These are phyloP conservation scores for Chlamydomonas applanata DNA, from an alignment of 139 green algal species.

Conservation along the genomic window DNA sequence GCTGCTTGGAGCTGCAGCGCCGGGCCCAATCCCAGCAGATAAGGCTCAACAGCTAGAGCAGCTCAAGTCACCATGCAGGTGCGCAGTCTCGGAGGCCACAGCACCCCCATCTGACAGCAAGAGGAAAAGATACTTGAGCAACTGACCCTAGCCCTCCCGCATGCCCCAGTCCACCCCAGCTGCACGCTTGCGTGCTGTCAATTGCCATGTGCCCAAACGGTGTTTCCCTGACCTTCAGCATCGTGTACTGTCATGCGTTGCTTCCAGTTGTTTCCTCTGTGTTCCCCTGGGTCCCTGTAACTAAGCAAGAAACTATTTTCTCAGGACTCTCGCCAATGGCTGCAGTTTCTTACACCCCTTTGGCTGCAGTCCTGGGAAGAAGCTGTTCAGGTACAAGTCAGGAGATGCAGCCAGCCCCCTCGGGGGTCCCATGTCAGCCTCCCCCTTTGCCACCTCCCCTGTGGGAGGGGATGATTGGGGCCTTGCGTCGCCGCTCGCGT, in stretches of 20 bases:
- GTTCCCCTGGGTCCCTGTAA: background rate
- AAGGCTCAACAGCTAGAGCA: conserved; percentile 55
- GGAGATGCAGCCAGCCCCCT: conserved; percentile 64
- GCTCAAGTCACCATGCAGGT: conserved; percentile 31
- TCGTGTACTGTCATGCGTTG: too few relatives aligned
- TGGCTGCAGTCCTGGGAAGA: conserved; percentile 19
- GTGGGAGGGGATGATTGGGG: conserved; percentile 8
- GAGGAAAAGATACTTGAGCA: too few relatives aligned
- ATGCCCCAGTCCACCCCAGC: too few relatives aligned
- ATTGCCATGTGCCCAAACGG: too few relatives aligned
- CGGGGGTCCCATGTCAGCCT: conserved; percentile 51
- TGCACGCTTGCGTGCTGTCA: too few relatives aligned
- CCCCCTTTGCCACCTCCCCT: conserved; percentile 69
- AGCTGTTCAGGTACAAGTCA: conserved; percentile 74
- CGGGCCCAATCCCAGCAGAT: conserved; percentile 51
- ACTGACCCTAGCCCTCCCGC: too few relatives aligned
- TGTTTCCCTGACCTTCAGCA: too few relatives aligned
- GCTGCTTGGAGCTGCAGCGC: conserved; percentile 63
- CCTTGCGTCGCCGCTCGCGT: background rate
- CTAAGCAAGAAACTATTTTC: background rate
- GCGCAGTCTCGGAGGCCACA: conserved; percentile 8
- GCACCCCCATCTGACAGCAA: too few relatives aligned
- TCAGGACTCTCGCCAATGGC: background rate
- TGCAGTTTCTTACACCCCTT: background rate
- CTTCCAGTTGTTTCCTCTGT: background rate